Evolutionary conservation across 805 yeast species (phyloP), one percentile per base, ranked within the genome.

Genomic region (Candida ipomoeae): DNA sequence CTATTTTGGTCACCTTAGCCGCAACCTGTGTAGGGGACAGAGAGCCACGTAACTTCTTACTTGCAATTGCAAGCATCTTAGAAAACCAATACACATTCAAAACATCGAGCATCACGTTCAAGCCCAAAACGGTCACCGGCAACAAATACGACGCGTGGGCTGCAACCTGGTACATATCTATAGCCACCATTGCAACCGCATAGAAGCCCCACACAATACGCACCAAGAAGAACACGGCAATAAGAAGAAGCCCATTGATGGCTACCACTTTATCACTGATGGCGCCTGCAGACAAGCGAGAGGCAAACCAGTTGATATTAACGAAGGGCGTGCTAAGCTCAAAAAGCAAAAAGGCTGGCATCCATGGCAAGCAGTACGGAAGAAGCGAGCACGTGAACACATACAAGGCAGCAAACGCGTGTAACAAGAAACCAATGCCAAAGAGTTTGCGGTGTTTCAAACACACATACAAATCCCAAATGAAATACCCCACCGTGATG

Each of bases 271-370:
- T 73, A 21, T 73, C 74, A 39, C 87, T 83, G 46, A 89, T 74
- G 3, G 81, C 67, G 3, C 86, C 87, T 1, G 75, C 75, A 1
- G 96, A 94, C 15, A 90, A 73, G 59, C 87, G 84, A 32, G 86
- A 78, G 33, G 89, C 83, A 67, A 85, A 91, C 97, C 97, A 94
- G 67, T 94, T 89, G 63, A 88, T 66, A 68, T 94, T 95, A 54
- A 94, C 96, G 69, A 94, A 94, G 7, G 98, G 98, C 1, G 97
- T 88, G 43, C 96, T 85, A 38, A 87, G 77, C 69, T 94, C 99
- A 67, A 87, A 94, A 45, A 87, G 65, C 59, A 94, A 75, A 65
- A 91, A 94, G 18, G 84, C 82, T 1, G 96, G 92, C 26, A 87
- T 79, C 82, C 87, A 85, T 46, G 90, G 85, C 67, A 85, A 82